Conservation (phyloP, 1,139 yeast genomes). For the Yamadazyma songkhlaensis region DNA sequence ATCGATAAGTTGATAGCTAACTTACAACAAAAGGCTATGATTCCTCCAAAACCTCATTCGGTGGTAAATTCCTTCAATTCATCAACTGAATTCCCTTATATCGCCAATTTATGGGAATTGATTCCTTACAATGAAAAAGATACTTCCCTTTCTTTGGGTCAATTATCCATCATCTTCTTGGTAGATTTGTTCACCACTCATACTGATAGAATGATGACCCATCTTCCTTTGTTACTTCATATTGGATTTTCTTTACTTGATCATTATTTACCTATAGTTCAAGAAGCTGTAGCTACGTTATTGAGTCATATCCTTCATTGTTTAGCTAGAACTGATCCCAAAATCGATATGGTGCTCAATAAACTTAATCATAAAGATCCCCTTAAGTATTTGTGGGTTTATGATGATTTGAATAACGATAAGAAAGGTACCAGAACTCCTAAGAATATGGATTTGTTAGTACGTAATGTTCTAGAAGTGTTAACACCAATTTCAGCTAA, state of each 20-base stretch:
- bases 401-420: slow-evolving; percentile 79
- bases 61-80: slow-evolving; percentile 10
- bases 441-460: slow-evolving; percentile 76
- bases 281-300: slow-evolving; percentile 78
- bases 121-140: slow-evolving; percentile 64
- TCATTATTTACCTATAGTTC: slow-evolving; percentile 80
- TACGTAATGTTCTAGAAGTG: slow-evolving; percentile 60
- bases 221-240: slow-evolving; percentile 79
- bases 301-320: slow-evolving; percentile 72
- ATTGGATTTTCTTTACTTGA: slow-evolving; percentile 78
- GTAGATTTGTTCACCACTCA: slow-evolving; percentile 74
- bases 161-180: slow-evolving; percentile 76
- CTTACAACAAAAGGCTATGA: slow-evolving; percentile 82
- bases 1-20: slow-evolving; percentile 66
- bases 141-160: slow-evolving; percentile 83
- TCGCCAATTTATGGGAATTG: slow-evolving; percentile 64
- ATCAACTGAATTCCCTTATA: slow-evolving; percentile 53
- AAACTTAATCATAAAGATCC: slow-evolving; percentile 48
- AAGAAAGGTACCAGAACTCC: slow-evolving; percentile 87
- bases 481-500: slow-evolving; percentile 49
- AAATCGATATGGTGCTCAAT: slow-evolving; percentile 51
- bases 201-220: slow-evolving; percentile 50
- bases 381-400: slow-evolving; percentile 62
- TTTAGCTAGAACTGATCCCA: slow-evolving; percentile 54
- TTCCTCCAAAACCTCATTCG: slow-evolving; percentile 55